These are phyloP conservation scores for Hortaea werneckii DNA, from an alignment of 2,329 filamentous ascomycete genomes.

Conservation along the genomic window DNA sequence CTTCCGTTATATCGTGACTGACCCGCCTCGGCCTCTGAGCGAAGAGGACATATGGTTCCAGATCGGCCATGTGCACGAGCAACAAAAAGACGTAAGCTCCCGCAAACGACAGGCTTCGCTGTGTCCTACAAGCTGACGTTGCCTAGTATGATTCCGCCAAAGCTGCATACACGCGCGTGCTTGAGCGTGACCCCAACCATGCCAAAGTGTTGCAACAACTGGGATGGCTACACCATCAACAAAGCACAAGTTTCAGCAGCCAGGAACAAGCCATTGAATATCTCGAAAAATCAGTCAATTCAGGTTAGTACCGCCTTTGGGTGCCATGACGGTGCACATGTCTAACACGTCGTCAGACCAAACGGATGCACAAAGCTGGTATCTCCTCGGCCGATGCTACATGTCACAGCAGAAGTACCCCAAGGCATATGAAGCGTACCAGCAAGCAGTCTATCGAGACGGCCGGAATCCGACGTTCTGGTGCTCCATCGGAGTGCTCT, in stretches of 20 bases:
- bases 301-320: constrained; percentile 50
- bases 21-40: constrained; percentile 81
- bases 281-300: constrained; percentile 87
- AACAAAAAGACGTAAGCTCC: constrained; percentile 88
- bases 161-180: constrained; percentile 79
- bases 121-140: constrained; percentile 18
- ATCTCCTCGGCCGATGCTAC: constrained; percentile 91
- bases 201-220: constrained; percentile 97
- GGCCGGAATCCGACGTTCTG: constrained; percentile 97
- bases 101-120: not conserved
- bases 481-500: constrained; percentile 97
- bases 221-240: constrained; percentile 94
- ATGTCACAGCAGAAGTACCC: constrained; percentile 99
- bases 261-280: constrained; percentile 97
- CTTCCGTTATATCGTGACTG: constrained; percentile 94
- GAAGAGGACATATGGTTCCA: constrained; percentile 99
- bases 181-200: constrained; percentile 90
- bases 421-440: constrained; percentile 96
- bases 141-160: constrained; percentile 83
- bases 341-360: constrained; percentile 53
- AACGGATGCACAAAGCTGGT: constrained; percentile 95
- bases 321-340: not conserved
- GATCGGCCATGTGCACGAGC: constrained; percentile 96
- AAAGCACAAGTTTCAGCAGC: constrained; percentile 80
- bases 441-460: constrained; percentile 96